Evolutionary conservation across 129 eudicot species (phyloP), one percentile per base, ranked within the genome.

Genomic region (Pseudognaphalium luteoalbum): DNA sequence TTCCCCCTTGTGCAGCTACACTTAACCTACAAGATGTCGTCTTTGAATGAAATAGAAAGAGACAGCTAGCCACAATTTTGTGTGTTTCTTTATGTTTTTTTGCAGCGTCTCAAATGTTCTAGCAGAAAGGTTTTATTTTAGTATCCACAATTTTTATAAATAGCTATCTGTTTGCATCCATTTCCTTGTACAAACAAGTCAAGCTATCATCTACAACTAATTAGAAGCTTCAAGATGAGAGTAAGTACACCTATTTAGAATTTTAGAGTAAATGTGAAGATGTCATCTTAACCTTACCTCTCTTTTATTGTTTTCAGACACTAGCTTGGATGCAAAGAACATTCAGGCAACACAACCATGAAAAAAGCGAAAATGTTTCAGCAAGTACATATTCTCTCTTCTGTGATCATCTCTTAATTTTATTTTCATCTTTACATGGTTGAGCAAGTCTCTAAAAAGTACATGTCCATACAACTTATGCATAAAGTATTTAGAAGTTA

Each of bases 281-380:
- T 39, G 59, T 25, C 72, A n/a, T 66, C 35, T 47, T 73, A 79
- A 70, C 61, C 62, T 67, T 16, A 72, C 67, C 61, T 35, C 59
- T 81, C 19, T 59, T 68, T 34, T 54, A 39, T 47, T 37, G 37
- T 58, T 81, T 70, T 89, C 96, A 92, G 96, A 74, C 91, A 71
- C 88, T 89, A 50, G 85, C 89, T 52, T 89, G 97, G 97, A 87
- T 89, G 86, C 90, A 85, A 69, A 84, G 83, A 68, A 89, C 85
- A 81, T 65, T 76, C 57, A 62, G 68, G 81, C 83, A 85, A 33
- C 82, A 87, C 74, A 47, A 74, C 61, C 82, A 76, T 17, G 87
- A 81, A 80, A 78, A 83, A 72, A 62, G 77, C 73, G 82, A 81
- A 77, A 83, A 77, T 33, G 69, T 83, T 77, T 66, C 81, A n/a